Base-by-base conservation (phyloP, 73 alveolate species). In the Paramecium sexaurelia region DNA sequence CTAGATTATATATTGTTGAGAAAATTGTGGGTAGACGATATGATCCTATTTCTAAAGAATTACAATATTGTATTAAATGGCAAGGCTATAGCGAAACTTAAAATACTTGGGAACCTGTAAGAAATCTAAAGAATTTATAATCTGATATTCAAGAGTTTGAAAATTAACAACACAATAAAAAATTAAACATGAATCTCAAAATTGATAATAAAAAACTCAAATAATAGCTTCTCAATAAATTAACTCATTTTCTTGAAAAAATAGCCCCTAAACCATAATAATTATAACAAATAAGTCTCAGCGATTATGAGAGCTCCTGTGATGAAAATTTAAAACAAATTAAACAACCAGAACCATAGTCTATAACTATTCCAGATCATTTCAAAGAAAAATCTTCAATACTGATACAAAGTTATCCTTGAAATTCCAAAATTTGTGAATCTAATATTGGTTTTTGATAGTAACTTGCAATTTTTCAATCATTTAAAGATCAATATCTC, bases 61-160 rank as follows among this genome's bases (percentile, higher is more conserved):
- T 36, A 24, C 19, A 39, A 22, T 78, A 78, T 45, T 78, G 26
- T 1, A 78, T 78, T 78, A 78, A 78, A 78, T 78, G 90, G 90
- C 24, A 78, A 33, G 90, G 90, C 5, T 78, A 39, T 78, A 24
- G 27, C 19, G 43, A 39, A 17, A 26, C 40, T 20, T 27, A 78
- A 10, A 78, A 78, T 40, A 78, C 90, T 78, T 78, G 90, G 90
- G 90, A 78, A 43, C 90, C 90, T 24, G 2, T 45, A 24, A 43
- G 17, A 43, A 56, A 78, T 43, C 73, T 78, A 71, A 37, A 71
- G 43, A 71, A 71, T 71, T 57, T 71, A 3, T 3, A 0, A 32
- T 61, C 83, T 2, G 57, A 33, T 6, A 71, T 71, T 32, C 39
- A 61, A 7, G 83, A 61, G 26, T 61, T 61, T 37, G 86, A 71